A percentile compares a stretch with the other conserved stretches of the same genome.
Evolutionary conservation across 2,329 filamentous ascomycete genomes (phyloP).

Genomic region (Aspergillus felis): DNA sequence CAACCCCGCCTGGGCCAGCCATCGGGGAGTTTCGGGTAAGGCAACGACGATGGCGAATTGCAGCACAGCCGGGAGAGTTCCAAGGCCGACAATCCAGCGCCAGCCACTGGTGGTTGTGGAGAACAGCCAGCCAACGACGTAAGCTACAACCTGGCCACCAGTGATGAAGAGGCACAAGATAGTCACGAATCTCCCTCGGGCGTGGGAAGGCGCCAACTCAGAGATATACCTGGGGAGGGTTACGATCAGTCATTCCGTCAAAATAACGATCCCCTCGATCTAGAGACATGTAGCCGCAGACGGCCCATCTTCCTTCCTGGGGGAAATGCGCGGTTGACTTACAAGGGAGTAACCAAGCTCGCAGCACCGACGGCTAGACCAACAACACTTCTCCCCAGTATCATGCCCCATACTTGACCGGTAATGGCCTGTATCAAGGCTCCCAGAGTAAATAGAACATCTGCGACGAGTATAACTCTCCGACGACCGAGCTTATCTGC

Average conservation of each 20-base stretch:
- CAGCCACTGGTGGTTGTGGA: slow-evolving; percentile 62
- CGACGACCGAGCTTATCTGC: slow-evolving; percentile 48
- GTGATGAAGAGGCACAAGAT: slow-evolving; percentile 81
- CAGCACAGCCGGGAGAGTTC: slow-evolving; percentile 68
- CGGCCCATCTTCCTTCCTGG: neutral
- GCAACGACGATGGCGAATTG: slow-evolving; percentile 66
- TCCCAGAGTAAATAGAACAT: slow-evolving; percentile 44
- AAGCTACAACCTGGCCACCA: slow-evolving; percentile 82
- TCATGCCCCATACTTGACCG: slow-evolving; percentile 43
- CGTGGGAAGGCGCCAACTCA: slow-evolving; percentile 73
- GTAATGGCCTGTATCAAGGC: slow-evolving; percentile 42
- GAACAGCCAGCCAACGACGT: slow-evolving; percentile 76
- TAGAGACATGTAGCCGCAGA: neutral
- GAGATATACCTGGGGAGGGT: slow-evolving; percentile 62
- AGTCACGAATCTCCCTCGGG: slow-evolving; percentile 76
- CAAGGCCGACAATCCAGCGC: slow-evolving; percentile 89
- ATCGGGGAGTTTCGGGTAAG: slow-evolving; percentile 86
- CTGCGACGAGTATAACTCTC: slow-evolving; percentile 45
- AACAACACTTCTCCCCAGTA: slow-evolving; percentile 44
- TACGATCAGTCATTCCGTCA: neutral
- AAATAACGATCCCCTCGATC: neutral
- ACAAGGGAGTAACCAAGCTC: slow-evolving; percentile 76
- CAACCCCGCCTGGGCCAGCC: slow-evolving; percentile 69
- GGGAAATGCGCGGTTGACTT: slow-evolving; percentile 19
- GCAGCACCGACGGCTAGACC: slow-evolving; percentile 46